Evolutionary conservation across 2,329 filamentous ascomycete species (phyloP).

Genomic region (Didymella pomorum): DNA sequence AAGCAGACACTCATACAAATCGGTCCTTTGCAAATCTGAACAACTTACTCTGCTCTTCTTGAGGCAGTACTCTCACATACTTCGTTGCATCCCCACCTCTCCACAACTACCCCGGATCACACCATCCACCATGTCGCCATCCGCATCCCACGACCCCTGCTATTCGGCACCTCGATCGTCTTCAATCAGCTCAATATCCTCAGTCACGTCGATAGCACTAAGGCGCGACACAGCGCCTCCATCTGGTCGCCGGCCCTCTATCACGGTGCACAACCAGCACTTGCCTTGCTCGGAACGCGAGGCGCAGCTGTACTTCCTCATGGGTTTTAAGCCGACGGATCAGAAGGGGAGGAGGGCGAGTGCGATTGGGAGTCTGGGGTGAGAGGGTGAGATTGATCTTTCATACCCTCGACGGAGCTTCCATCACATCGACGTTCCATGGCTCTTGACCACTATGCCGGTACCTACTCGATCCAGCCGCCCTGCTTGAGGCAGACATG

Average conservation of each 20-base stretch:
- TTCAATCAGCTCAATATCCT: conserved; percentile 13
- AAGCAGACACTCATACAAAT: neutral
- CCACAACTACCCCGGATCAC: neutral
- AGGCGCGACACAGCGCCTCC: neutral
- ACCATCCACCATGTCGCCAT: neutral
- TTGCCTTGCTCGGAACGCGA: conserved; percentile 27
- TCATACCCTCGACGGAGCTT: no score
- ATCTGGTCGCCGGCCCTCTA: conserved; percentile 4
- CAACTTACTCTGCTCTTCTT: neutral
- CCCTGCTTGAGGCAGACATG: neutral
- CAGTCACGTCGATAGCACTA: conserved; percentile 5
- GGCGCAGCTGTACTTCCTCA: conserved; percentile 37
- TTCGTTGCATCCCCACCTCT: no score
- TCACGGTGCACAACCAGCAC: conserved; percentile 20
- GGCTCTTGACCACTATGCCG: neutral
- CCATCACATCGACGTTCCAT: neutral
- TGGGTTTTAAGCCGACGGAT: conserved; percentile 31
- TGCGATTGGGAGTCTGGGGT: conserved; percentile 2
- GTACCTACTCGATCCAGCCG: neutral
- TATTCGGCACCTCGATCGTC: neutral
- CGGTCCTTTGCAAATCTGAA: no score
- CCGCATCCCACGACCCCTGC: neutral
- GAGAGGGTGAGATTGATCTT: no score
- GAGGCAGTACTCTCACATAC: neutral
- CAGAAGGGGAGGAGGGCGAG: neutral